Conservation (phyloP, 2,329 filamentous ascomycete species). For the Aspergillus sp. region DNA sequence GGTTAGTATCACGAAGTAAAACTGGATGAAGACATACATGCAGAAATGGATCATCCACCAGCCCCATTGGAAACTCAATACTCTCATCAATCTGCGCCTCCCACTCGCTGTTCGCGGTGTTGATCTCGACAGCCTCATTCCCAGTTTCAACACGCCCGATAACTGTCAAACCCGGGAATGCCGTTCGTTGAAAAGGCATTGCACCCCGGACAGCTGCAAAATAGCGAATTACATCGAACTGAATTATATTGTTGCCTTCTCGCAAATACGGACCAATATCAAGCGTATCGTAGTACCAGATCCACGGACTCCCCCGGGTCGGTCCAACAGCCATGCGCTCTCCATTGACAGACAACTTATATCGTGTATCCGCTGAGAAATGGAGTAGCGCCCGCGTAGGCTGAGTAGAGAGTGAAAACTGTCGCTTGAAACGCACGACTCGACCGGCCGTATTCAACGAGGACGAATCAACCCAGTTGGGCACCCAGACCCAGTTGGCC, state of each 20-base stretch:
- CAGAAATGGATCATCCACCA: slow-evolving; percentile 42
- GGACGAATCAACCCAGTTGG: slow-evolving; percentile 13
- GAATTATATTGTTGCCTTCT: slow-evolving; percentile 22
- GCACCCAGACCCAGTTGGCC: slow-evolving; percentile 15
- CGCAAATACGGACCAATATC: slow-evolving; percentile 27
- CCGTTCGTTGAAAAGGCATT: slow-evolving; percentile 30
- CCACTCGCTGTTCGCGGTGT: slow-evolving; percentile 13
- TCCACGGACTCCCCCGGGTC: slow-evolving; percentile 32
- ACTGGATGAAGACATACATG: slow-evolving; percentile 28
- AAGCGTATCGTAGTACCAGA: slow-evolving; percentile 34
- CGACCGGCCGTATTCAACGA: slow-evolving; percentile 8
- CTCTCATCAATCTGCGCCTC: slow-evolving; percentile 20
- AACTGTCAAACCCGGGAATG: slow-evolving; percentile 29
- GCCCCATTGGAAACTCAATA: slow-evolving; percentile 24
- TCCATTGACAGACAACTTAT: slow-evolving; percentile 45
- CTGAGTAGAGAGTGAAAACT: background rate
- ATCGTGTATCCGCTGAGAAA: slow-evolving; percentile 41
- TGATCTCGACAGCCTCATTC: slow-evolving; percentile 13
- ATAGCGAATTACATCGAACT: slow-evolving; percentile 27
- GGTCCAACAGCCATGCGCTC: slow-evolving; percentile 38
- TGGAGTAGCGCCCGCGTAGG: slow-evolving; percentile 7
- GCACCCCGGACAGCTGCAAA: slow-evolving; percentile 27
- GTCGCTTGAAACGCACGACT: slow-evolving; percentile 4
- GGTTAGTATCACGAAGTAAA: background rate
- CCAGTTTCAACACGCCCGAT: slow-evolving; percentile 21